Evolutionary conservation across 2,329 filamentous ascomycete species (phyloP).

Genomic region (Phoma sp.): DNA sequence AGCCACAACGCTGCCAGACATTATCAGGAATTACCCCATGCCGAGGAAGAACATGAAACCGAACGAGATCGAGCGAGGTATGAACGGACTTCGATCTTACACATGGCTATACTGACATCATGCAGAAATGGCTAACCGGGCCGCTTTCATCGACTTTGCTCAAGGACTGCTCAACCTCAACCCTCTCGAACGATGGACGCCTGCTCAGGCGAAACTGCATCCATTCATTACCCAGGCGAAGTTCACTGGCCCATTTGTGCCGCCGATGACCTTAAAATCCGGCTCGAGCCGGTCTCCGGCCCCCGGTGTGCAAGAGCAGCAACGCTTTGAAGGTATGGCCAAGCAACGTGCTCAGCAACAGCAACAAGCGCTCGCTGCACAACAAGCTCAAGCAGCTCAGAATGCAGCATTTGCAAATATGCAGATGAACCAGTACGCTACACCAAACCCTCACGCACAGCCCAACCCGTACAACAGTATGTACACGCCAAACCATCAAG

Average conservation of each 20-base stretch:
- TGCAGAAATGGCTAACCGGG: constrained; percentile 95
- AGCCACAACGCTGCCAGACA: constrained; percentile 90
- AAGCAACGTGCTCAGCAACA: constrained; percentile 77
- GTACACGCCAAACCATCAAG: constrained; percentile 73
- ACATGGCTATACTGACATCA: constrained; percentile 16
- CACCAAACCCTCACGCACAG: constrained; percentile 54
- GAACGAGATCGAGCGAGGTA: constrained; percentile 94
- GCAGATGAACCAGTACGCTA: constrained; percentile 64
- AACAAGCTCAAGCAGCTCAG: constrained; percentile 61
- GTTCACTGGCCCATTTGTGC: constrained; percentile 93
- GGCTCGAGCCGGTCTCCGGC: constrained; percentile 87
- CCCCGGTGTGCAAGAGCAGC: constrained; percentile 92
- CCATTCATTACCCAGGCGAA: constrained; percentile 99
- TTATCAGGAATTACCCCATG: constrained; percentile 98
- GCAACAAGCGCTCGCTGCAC: constrained; percentile 63
- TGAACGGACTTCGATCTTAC: constrained; percentile 27
- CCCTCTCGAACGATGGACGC: constrained; percentile 95
- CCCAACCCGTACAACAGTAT: constrained; percentile 81
- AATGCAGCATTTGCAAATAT: constrained; percentile 71
- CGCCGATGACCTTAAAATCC: constrained; percentile 94
- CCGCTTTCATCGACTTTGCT: constrained; percentile 98
- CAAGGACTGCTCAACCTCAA: constrained; percentile 92
- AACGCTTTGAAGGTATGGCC: constrained; percentile 91
- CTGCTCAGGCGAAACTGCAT: constrained; percentile 95
- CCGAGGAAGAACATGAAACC: constrained; percentile 99